phyloP scores from a whole-genome alignment of 2,329 filamentous ascomycete genomes.

The Aspergillus jensenii region DNA sequence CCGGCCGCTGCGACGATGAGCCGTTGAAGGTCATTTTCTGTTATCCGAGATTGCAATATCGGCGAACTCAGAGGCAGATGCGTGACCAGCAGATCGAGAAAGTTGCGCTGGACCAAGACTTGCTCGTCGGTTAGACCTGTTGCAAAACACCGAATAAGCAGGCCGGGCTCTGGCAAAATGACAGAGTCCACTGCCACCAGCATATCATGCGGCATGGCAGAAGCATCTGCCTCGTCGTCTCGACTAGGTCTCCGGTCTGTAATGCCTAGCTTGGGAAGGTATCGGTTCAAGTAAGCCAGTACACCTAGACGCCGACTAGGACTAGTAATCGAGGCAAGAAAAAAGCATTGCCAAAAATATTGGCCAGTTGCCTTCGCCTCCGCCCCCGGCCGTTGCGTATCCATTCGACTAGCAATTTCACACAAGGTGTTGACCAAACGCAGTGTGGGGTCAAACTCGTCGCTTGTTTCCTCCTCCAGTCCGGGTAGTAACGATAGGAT shows the following conservation, averaged over 20 bases:
- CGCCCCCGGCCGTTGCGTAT: constrained; percentile 50
- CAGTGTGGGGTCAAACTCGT: constrained; percentile 90
- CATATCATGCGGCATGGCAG: constrained; percentile 27
- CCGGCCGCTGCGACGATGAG: constrained; percentile 80
- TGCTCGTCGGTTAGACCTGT: constrained; percentile 86
- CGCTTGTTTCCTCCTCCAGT: constrained; percentile 91
- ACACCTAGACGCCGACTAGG: constrained; percentile 80
- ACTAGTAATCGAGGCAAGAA: constrained; percentile 88
- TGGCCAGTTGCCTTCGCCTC: constrained; percentile 64
- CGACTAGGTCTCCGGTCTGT: constrained; percentile 32
- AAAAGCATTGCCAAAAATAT: constrained; percentile 98
- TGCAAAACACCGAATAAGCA: constrained; percentile 87
- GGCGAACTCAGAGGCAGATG: constrained; percentile 82
- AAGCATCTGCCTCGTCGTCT: constrained; percentile 28
- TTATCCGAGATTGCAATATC: constrained; percentile 74
- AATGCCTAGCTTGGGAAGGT: constrained; percentile 69
- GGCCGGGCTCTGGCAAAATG: constrained; percentile 77
- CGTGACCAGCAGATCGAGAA: constrained; percentile 86
- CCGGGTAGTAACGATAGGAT: constrained; percentile 87
- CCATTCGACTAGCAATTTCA: constrained; percentile 55
- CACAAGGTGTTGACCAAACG: constrained; percentile 77
- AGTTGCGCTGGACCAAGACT: constrained; percentile 87
- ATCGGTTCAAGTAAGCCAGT: constrained; percentile 78
- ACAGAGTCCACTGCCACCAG: constrained; percentile 47
- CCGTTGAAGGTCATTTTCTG: constrained; percentile 73